Base-by-base conservation (phyloP, 164 flowering plant species). In the Chimonanthus praecox region DNA sequence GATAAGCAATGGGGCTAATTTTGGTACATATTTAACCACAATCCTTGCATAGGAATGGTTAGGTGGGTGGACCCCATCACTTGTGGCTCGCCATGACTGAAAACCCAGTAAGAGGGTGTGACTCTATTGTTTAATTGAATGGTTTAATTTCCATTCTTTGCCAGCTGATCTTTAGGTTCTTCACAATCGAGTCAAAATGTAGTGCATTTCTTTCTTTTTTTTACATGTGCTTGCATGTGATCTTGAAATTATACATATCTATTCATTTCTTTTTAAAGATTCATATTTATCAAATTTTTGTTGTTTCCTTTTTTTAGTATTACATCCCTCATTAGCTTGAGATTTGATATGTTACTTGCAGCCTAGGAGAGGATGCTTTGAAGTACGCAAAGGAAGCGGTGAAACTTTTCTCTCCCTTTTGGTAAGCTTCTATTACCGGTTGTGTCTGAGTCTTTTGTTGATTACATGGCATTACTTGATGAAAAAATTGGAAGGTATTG, bases 311-410 rank as follows among this genome's bases (percentile, higher is more conserved):
- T 4, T 44, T 8, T 16, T 47, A 47, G n/a, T 60, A 5, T 33
- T 6, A 2, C 65, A 71, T 11, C 21, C 13, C 44, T 7, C 50
- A 43, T 20, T 58, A 47, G 45, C 13, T 15, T 49, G 45, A 58
- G 43, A 15, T 16, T 47, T 33, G 49, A 6, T 44, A 7, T 18
- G 11, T 67, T n/a, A 21, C 33, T 76, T 68, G 69, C 88, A 89
- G 98, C 98, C 98, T 11, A 86, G 97, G 80, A 89, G 84, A 69
- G 97, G 98, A 69, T 94, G 97, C 85, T 90, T 92, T 83, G 98
- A 94, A 70, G 79, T 90, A 16, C 88, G 94, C 16, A 90, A 83
- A 75, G 87, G 89, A 71, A 87, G 82, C 74, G 98, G 94, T 0
- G 83, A 87, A 72, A 80, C 20, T 11, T 88, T 92, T 78, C 60